phyloP scores from a whole-genome alignment of 2,329 filamentous ascomycete genomes.

The Lanzia echinophila region DNA sequence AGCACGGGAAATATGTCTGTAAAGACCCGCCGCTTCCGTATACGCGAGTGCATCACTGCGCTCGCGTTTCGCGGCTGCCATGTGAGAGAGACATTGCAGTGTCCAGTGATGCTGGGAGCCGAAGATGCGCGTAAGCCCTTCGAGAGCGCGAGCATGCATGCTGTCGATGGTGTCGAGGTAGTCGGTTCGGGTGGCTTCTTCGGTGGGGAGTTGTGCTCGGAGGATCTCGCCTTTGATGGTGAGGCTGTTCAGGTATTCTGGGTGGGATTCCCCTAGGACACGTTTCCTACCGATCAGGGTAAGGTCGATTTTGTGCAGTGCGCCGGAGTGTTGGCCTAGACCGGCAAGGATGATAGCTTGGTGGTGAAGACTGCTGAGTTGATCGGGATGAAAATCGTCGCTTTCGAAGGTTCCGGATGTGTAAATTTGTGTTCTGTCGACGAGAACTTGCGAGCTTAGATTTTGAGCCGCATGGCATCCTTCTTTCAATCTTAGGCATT shows the following conservation, averaged over 20 bases:
- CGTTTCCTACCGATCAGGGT: conserved; percentile 15
- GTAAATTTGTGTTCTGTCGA: conserved; percentile 19
- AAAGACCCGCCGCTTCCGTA: conserved; percentile 17
- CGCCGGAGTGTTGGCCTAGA: conserved; percentile 18
- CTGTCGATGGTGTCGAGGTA: conserved; percentile 17
- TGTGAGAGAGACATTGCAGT: conserved; percentile 19
- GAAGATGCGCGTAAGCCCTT: conserved; percentile 19
- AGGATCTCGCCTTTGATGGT: conserved; percentile 26
- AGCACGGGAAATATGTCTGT: conserved; percentile 16
- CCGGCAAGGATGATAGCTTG: conserved; percentile 22
- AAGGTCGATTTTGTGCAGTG: conserved; percentile 20
- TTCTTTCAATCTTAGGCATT: conserved; percentile 18
- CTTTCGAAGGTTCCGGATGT: conserved; percentile 19
- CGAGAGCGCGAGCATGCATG: conserved; percentile 18
- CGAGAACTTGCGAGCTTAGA: conserved; percentile 18
- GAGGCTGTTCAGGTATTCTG: conserved; percentile 19
- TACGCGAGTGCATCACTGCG: conserved; percentile 13
- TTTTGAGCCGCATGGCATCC: conserved; percentile 21
- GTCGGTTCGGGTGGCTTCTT: conserved; percentile 14
- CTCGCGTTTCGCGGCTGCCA: conserved; percentile 20
- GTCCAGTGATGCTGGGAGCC: conserved; percentile 23
- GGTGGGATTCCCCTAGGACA: conserved; percentile 19
- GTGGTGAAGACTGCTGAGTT: conserved; percentile 23
- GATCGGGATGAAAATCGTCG: conserved; percentile 23
- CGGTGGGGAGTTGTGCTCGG: conserved; percentile 17